These are phyloP conservation scores for Exophiala xenobiotica DNA, from an alignment of 2,329 filamentous ascomycete genomes.

Conservation along the genomic window DNA sequence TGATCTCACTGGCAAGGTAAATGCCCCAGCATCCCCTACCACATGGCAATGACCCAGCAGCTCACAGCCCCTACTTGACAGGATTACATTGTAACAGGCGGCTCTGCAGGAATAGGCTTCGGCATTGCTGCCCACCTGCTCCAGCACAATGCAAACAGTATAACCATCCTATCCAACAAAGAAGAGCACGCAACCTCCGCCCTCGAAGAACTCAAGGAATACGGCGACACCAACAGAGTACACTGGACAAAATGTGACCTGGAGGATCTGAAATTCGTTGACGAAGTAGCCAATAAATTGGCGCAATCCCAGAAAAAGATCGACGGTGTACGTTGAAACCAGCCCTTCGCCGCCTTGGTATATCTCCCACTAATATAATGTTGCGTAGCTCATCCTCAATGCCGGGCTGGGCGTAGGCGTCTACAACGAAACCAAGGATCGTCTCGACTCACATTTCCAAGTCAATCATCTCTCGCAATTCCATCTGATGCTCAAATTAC, in stretches of 20 bases:
- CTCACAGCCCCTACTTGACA: constrained; percentile 25
- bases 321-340: constrained; percentile 36
- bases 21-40: background rate
- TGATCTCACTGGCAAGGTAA: constrained; percentile 41
- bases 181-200: constrained; percentile 50
- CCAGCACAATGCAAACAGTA: constrained; percentile 48
- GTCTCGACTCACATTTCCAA: constrained; percentile 53
- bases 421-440: constrained; percentile 52
- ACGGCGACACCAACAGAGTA: constrained; percentile 47
- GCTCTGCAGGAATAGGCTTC: constrained; percentile 52
- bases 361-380: background rate
- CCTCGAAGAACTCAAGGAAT: constrained; percentile 43
- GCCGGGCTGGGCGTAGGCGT: constrained; percentile 51
- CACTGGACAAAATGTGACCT: constrained; percentile 50
- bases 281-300: constrained; percentile 47
- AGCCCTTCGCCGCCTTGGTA: background rate
- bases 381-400: constrained; percentile 45
- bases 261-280: constrained; percentile 46
- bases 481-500: constrained; percentile 48
- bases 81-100: constrained; percentile 51
- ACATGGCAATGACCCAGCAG: background rate
- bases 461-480: constrained; percentile 53
- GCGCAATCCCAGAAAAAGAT: constrained; percentile 43
- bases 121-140: constrained; percentile 55
- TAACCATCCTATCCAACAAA: constrained; percentile 52